Conservation (phyloP, 208 protist genomes). For the Leishmania turanica region DNA sequence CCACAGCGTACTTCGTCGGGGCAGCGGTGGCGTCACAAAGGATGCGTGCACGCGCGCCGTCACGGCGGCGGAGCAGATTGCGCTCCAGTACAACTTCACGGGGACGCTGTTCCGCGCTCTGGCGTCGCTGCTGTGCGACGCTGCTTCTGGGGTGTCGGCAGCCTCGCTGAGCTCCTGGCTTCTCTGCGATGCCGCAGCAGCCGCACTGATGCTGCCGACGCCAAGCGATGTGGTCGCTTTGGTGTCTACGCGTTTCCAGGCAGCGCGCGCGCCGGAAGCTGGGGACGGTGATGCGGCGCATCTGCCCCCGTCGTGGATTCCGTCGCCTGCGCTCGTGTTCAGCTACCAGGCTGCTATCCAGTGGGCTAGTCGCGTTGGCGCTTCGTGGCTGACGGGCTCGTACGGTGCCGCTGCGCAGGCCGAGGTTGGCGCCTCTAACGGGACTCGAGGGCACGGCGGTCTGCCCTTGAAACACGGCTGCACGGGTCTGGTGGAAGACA, state of each 20-base stretch:
- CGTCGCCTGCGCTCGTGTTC: constrained; percentile 20
- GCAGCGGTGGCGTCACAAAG: constrained; percentile 22
- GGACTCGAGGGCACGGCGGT: background rate
- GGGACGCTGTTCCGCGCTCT: constrained; percentile 42
- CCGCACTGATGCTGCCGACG: constrained; percentile 18
- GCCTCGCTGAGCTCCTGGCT: constrained; percentile 14
- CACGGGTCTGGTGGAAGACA: constrained; percentile 12
- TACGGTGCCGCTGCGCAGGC: background rate
- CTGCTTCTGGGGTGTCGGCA: constrained; percentile 18
- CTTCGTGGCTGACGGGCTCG: constrained; percentile 17
- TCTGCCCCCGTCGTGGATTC: constrained; percentile 1
- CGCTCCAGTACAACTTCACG: constrained; percentile 68
- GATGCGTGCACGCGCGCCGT: constrained; percentile 59
- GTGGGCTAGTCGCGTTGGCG: constrained; percentile 31
- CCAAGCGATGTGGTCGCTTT: constrained; percentile 13
- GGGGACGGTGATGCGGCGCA: background rate
- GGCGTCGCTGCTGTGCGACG: constrained; percentile 26
- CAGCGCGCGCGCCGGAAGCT: background rate
- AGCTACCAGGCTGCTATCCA: constrained; percentile 24
- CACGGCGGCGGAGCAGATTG: constrained; percentile 56
- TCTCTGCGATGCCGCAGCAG: constrained; percentile 21
- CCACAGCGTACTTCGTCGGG: background rate
- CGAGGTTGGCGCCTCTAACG: background rate
- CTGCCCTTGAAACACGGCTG: background rate
- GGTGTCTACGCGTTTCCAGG: constrained; percentile 32